Conservation (phyloP, 140 eudicot species). For the Senecio squalidus region DNA sequence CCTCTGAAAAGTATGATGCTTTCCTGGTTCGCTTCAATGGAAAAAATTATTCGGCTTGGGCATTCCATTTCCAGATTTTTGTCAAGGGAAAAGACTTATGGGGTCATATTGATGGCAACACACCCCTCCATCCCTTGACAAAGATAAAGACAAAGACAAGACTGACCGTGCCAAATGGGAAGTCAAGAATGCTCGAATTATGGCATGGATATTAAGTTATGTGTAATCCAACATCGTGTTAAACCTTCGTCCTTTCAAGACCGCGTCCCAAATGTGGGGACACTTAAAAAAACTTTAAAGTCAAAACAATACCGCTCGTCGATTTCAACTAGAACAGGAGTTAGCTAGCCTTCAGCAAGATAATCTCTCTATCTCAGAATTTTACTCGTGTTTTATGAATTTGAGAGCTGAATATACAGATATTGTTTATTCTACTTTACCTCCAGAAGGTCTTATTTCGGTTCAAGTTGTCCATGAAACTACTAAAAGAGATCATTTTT, state of each 20-base stretch:
- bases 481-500: constrained; percentile 17
- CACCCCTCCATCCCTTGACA: not conserved
- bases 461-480: constrained; percentile 9
- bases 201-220: constrained; percentile 1
- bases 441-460: not conserved
- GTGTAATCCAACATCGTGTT: constrained; percentile 4
- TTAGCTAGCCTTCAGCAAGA: not conserved
- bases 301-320: not conserved
- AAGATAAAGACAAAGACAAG: not conserved
- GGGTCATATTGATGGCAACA: not conserved
- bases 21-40: constrained; percentile 5
- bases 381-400: constrained; percentile 1
- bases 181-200: constrained; percentile 10
- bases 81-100: constrained; percentile 9
- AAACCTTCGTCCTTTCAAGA: not conserved
- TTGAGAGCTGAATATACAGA: constrained; percentile 6
- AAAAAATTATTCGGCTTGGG: constrained; percentile 13
- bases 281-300: constrained; percentile 2
- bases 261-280: not conserved
- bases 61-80: no score
- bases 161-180: constrained; percentile 1
- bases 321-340: not conserved
- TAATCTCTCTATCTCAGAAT: constrained; percentile 8
- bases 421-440: constrained; percentile 3
- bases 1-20: no score